Percentiles rank a stretch among this genome's conserved stretches.
phyloP scores from a whole-genome alignment of 73 alveolate genomes.

The Blepharisma stoltei region DNA sequence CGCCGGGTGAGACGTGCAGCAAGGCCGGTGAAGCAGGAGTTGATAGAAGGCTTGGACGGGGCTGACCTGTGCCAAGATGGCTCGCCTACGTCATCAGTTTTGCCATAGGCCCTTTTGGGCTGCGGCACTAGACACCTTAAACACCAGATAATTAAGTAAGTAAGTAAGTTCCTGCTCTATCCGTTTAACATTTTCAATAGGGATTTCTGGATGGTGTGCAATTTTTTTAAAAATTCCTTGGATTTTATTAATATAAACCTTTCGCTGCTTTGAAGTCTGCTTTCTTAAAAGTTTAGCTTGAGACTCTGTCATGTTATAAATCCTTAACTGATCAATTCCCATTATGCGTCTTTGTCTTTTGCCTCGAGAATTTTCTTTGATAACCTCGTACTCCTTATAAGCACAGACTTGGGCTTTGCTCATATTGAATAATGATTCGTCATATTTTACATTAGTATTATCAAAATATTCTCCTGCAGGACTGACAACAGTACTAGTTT shows the following conservation, averaged over 20 bases:
- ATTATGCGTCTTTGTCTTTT: conserved; percentile 11
- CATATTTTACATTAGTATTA: conserved; percentile 6
- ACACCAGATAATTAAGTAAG: too few species aligned
- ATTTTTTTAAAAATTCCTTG: background rate
- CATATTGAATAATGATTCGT: background rate
- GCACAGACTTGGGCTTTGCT: conserved; percentile 31
- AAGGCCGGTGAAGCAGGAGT: too few species aligned
- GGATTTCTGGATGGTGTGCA: conserved; percentile 24
- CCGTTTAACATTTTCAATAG: background rate
- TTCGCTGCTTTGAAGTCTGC: background rate
- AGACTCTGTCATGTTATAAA: background rate
- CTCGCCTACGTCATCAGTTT: too few species aligned
- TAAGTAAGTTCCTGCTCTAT: background rate
- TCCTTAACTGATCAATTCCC: conserved; percentile 15
- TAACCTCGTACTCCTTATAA: conserved; percentile 27
- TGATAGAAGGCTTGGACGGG: too few species aligned
- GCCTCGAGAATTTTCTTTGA: background rate
- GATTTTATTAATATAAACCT: background rate
- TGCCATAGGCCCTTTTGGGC: too few species aligned
- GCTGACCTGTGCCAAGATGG: too few species aligned
- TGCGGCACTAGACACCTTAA: too few species aligned
- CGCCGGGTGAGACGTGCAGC: too few species aligned
- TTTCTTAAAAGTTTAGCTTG: conserved; percentile 20
- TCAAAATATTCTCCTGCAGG: conserved; percentile 14
- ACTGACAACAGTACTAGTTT: background rate